phyloP scores from a whole-genome alignment of 352 stramenopile genomes.

The Globisporangium acanthophoron region DNA sequence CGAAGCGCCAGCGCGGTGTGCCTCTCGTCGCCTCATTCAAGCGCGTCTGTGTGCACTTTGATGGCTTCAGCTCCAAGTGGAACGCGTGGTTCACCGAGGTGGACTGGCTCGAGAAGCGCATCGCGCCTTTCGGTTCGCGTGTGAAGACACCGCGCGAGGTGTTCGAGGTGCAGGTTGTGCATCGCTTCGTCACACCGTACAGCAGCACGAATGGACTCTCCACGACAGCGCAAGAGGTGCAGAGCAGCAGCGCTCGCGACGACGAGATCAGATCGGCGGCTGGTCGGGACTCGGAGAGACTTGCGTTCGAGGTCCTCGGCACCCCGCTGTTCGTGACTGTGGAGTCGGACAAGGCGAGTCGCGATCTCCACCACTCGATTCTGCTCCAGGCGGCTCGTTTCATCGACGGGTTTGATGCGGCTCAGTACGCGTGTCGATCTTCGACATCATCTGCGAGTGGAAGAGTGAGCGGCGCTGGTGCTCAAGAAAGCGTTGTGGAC shows the following conservation, averaged over 20 bases:
- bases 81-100: conserved; percentile 59
- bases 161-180: conserved; percentile 76
- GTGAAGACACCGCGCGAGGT: conserved; percentile 46
- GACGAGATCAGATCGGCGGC: conserved; percentile 4
- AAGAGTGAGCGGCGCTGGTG: neutral
- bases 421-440: conserved; percentile 3
- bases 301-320: conserved; percentile 49
- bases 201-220: neutral
- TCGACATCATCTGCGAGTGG: too few relatives aligned
- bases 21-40: conserved; percentile 5
- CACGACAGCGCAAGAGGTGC: neutral
- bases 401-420: conserved; percentile 16
- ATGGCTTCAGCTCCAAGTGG: conserved; percentile 64
- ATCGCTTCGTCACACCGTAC: conserved; percentile 31
- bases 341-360: conserved; percentile 50
- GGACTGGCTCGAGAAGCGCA: conserved; percentile 52
- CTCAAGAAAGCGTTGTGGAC: neutral
- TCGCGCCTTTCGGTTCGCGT: conserved; percentile 35
- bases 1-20: neutral
- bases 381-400: conserved; percentile 65
- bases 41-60: conserved; percentile 62
- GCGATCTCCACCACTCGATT: conserved; percentile 63
- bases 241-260: neutral
- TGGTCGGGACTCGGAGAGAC: conserved; percentile 13
- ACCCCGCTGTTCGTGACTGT: conserved; percentile 73